phyloP scores from a whole-genome alignment of 2,329 filamentous ascomycete genomes.

The Eurotiales sp. region DNA sequence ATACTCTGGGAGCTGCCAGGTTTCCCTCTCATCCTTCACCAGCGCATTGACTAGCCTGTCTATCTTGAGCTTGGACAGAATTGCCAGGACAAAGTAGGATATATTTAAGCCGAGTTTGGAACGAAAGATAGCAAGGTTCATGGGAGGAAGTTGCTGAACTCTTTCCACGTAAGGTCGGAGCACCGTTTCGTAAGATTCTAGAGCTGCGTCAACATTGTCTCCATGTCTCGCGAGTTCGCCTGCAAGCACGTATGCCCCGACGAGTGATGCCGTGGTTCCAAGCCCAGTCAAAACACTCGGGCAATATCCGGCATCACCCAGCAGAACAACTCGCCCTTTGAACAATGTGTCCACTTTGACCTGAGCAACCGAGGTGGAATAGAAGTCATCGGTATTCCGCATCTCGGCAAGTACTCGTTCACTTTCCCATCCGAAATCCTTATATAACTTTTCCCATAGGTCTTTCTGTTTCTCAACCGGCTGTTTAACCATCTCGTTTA shows the following conservation, averaged over 20 bases:
- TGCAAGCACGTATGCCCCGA: slow-evolving; percentile 53
- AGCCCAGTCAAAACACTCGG: slow-evolving; percentile 31
- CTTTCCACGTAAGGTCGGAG: slow-evolving; percentile 1
- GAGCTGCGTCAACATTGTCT: slow-evolving; percentile 19
- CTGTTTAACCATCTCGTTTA: not conserved
- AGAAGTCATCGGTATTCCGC: slow-evolving; percentile 41
- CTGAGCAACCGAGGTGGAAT: slow-evolving; percentile 38
- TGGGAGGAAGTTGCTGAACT: not conserved
- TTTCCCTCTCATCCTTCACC: slow-evolving; percentile 17
- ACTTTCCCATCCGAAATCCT: slow-evolving; percentile 36
- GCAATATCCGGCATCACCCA: slow-evolving; percentile 42
- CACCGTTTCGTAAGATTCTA: not conserved
- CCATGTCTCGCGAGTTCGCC: slow-evolving; percentile 41
- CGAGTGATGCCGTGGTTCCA: slow-evolving; percentile 33
- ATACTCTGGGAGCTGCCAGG: slow-evolving; percentile 23
- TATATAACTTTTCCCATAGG: slow-evolving; percentile 26
- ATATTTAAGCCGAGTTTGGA: slow-evolving; percentile 17
- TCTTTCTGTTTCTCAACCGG: slow-evolving; percentile 24
- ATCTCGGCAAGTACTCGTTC: slow-evolving; percentile 37
- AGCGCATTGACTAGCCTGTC: too few relatives aligned
- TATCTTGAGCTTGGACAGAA: slow-evolving; percentile 15
- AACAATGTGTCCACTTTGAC: slow-evolving; percentile 28
- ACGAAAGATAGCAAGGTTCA: not conserved
- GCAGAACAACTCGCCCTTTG: slow-evolving; percentile 34
- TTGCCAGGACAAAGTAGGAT: slow-evolving; percentile 19